Base-by-base conservation (phyloP, 371 early-diverging fungal species). In the Dinochytrium kinnereticum region DNA sequence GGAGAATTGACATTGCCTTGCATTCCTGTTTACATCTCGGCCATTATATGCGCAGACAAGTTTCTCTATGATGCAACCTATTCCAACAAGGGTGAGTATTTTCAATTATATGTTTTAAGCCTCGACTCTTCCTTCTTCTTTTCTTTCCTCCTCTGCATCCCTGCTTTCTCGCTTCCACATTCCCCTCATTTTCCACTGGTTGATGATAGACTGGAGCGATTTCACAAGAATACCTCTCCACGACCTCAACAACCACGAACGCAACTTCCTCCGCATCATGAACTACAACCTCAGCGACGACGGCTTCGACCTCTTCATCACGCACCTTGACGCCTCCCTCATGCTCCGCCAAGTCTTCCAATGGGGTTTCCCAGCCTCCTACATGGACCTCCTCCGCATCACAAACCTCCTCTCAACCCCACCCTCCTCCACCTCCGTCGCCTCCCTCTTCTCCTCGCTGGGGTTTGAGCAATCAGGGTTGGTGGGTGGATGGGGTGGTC, bases 31-130 rank as follows among this genome's bases (percentile, higher is more conserved):
- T 53, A 53, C 26, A 26, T 26, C 5, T 53, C 55, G 5, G 13
- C 55, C 17, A 53, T 53, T 26, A 53, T 53, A 53, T 53, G 55
- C 55, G 55, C 55, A 5, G 55, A 53, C 55, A 53, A 53, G 55
- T 53, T 53, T 26, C 55, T 53, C 5, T 53, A 53, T 53, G 55
- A 53, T 24, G 55, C 55, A 13, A 53, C 55, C 10, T 53, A 53
- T 26, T 53, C 55, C 24, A 53, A 53, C 26, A 13, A 53, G 26
- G 55, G 55, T 26, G 26, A 26, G 55, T 26, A 24, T 15, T 26
- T 26, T 53, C 5, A 5, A 13, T 53, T 24, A n/a, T 26, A 53
- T 26, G n/a, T 53, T 53, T n/a, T 24, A 53, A 5, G 5, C 5
- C 26, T 53, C 17, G 10, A 53, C 5, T 26, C 24, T 26, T 53